Percentiles rank a stretch among this genome's conserved stretches.
phyloP scores from a whole-genome alignment of 2,329 filamentous ascomycete species.

The Talaromyces sp. region DNA sequence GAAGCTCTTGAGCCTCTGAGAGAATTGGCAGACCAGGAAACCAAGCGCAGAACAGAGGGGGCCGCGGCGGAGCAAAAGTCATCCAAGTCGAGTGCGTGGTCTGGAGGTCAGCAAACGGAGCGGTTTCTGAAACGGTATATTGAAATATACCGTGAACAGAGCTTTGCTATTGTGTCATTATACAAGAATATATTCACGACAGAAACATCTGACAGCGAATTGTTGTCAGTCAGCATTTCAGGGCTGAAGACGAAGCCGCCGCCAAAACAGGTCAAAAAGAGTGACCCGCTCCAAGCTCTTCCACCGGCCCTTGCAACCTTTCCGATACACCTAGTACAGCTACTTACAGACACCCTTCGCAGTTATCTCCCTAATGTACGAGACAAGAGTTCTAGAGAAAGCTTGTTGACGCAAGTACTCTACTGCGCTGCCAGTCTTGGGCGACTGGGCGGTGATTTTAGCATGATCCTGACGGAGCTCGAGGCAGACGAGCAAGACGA shows the following conservation, averaged over 20 bases:
- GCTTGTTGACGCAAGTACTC: constrained; percentile 82
- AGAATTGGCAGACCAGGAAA: constrained; percentile 86
- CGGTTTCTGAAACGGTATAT: constrained; percentile 91
- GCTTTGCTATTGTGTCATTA: constrained; percentile 91
- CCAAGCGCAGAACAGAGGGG: constrained; percentile 36
- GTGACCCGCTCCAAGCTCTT: constrained; percentile 44
- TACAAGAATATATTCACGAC: constrained; percentile 83
- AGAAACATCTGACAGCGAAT: constrained; percentile 32
- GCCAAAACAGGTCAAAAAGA: constrained; percentile 18
- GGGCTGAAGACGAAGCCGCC: constrained; percentile 18
- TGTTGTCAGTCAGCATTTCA: constrained; percentile 10
- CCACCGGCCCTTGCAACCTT: constrained; percentile 79
- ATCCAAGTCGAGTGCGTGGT: constrained; percentile 23
- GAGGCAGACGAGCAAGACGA: constrained; percentile 29
- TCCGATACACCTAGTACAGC: constrained; percentile 72
- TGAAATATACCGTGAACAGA: constrained; percentile 96
- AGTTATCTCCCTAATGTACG: constrained; percentile 74
- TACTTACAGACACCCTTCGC: constrained; percentile 71
- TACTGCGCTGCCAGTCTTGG: constrained; percentile 92
- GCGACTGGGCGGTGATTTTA: constrained; percentile 85
- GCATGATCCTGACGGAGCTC: constrained; percentile 70
- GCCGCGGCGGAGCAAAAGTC: constrained; percentile 18
- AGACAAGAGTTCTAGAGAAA: constrained; percentile 76
- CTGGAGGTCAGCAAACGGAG: constrained; percentile 81
- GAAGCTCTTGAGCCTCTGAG: constrained; percentile 78